Base-by-base conservation (phyloP, 345 rosid genomes). In the Turnera subulata region DNA sequence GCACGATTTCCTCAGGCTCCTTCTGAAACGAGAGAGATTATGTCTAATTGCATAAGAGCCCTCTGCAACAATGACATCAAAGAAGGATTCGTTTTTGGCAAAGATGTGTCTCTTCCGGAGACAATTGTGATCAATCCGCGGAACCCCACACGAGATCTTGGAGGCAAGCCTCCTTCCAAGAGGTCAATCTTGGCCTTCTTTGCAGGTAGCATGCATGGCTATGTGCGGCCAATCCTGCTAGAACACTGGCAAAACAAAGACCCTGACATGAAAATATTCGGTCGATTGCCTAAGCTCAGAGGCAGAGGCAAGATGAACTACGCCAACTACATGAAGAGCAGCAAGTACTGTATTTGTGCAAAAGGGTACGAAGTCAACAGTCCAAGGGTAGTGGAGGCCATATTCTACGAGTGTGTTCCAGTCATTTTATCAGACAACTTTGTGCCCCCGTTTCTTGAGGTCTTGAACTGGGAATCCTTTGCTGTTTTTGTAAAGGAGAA, bases 341-440 rank as follows among this genome's bases (percentile, higher is more conserved):
- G 93, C 84, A 92, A 84, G 74, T 92, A 92, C 63, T 92, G 98
- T 64, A 83, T 92, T 25, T 92, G 98, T 53, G 87, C 98, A 5
- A 86, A 80, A 76, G 98, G 98, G 44, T 88, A 80, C 12, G 98
- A 89, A 78, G 98, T 86, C 37, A 89, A 92, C 55, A 89, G 98
- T 64, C 98, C 98, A 23, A 68, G 98, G 46, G 88, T 92, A 6
- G 98, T 86, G 60, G 98, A 92, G 75, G 91, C 98, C 33, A 62
- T 92, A 57, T 82, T 89, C 72, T 83, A 76, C 1, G 96, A 84
- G 56, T 92, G 98, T 51, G 91, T 92, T 57, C 98, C 98, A 0
- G 96, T 92, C 47, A 86, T 92, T 53, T 86, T 92, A 72, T 92
- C 98, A 0, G 95, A 92, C 78, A 86, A 92, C 69, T 92, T 74